A percentile compares a stretch with the other conserved stretches of the same genome.
phyloP scores from a whole-genome alignment of 2,329 filamentous ascomycete genomes.

The Exophiala sp. region DNA sequence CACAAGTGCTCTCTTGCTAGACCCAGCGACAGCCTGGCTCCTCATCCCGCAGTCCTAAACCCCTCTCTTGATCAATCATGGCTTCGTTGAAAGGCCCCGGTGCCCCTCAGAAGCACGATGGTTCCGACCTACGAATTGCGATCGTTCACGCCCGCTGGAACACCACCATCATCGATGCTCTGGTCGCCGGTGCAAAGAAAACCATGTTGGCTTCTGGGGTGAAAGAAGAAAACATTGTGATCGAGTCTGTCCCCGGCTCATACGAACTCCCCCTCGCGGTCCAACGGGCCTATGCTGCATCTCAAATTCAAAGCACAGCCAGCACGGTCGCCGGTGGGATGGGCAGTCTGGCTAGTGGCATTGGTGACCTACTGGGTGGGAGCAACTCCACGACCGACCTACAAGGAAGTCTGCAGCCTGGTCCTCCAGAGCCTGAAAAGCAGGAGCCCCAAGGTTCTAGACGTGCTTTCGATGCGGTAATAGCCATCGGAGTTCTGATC shows the following conservation, averaged over 20 bases:
- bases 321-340: slow-evolving; percentile 26
- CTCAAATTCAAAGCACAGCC: slow-evolving; percentile 69
- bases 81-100: slow-evolving; percentile 58
- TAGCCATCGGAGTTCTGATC: slow-evolving; percentile 92
- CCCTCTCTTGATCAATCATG: slow-evolving; percentile 39
- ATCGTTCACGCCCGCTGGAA: slow-evolving; percentile 98
- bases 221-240: slow-evolving; percentile 76
- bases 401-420: slow-evolving; percentile 31
- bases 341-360: slow-evolving; percentile 54
- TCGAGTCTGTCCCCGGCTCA: slow-evolving; percentile 84
- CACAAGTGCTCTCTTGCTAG: no score
- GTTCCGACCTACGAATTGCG: slow-evolving; percentile 74
- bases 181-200: slow-evolving; percentile 73
- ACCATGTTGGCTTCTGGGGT: slow-evolving; percentile 75
- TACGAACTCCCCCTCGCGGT: slow-evolving; percentile 93
- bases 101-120: slow-evolving; percentile 52
- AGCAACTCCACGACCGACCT: slow-evolving; percentile 62
- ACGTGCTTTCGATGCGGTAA: slow-evolving; percentile 75
- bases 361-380: slow-evolving; percentile 68
- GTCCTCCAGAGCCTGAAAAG: slow-evolving; percentile 30
- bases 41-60: no score
- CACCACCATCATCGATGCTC: slow-evolving; percentile 73
- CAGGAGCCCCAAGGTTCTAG: slow-evolving; percentile 35
- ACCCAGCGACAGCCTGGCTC: no score
- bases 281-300: slow-evolving; percentile 79